Conservation (phyloP, 148 eudicot species). For the Nepenthes mirabilis region DNA sequence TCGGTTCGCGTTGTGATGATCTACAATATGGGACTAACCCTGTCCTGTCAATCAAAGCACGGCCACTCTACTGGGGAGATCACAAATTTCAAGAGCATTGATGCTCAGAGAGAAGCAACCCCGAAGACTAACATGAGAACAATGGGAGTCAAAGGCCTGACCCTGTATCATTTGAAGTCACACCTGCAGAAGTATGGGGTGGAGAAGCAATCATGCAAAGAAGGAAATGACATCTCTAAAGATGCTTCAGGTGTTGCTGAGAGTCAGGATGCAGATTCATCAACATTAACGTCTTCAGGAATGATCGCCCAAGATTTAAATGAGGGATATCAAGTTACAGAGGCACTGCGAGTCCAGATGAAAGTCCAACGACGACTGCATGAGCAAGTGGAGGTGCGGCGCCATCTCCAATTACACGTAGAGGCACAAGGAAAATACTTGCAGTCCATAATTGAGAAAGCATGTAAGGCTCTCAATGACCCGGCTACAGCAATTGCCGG, state of each 20-base stretch:
- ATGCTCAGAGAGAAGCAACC: conserved; percentile 43
- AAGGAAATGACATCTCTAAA: too few species aligned
- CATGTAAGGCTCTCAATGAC: conserved; percentile 49
- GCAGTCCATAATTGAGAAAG: conserved; percentile 68
- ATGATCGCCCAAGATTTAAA: conserved; percentile 45
- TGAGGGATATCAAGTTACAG: conserved; percentile 73
- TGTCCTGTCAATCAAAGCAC: too few species aligned
- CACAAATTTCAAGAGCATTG: too few species aligned
- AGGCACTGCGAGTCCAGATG: conserved; percentile 76
- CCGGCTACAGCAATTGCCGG: conserved; percentile 34
- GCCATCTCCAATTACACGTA: conserved; percentile 51
- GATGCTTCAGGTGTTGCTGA: conserved; percentile 48
- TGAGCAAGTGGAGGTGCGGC: conserved; percentile 79
- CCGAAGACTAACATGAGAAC: conserved; percentile 77
- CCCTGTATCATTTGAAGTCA: conserved; percentile 77
- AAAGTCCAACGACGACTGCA: conserved; percentile 70
- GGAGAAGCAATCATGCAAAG: too few species aligned
- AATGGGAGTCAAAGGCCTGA: conserved; percentile 87
- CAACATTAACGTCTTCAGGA: conserved; percentile 46
- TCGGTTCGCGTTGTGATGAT: too few species aligned
- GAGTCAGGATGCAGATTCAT: conserved; percentile 51
- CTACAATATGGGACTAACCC: too few species aligned
- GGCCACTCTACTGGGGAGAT: too few species aligned
- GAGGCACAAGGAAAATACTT: conserved; percentile 73
- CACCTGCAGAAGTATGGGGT: too few species aligned